Evolutionary conservation across 805 yeast species (phyloP), one percentile per base, ranked within the genome.

Genomic region (Candida palmyrensis): DNA sequence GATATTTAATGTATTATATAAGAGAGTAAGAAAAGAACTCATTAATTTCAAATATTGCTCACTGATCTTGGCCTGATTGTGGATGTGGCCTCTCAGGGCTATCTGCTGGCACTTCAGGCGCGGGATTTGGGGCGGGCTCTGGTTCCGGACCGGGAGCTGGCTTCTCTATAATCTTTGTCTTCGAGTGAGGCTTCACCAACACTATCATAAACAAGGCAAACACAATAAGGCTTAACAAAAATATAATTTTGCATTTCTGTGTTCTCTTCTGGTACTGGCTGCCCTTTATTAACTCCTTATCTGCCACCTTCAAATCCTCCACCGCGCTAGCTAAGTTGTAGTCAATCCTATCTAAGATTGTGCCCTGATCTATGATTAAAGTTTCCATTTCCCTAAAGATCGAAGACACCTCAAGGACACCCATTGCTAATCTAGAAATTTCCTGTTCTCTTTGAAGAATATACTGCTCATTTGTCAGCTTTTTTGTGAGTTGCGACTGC

Each of bases 341-440:
- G 57, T 90, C 98, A 36, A 92, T 90, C 44, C 97, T 67, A 58
- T 92, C 98, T 39, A 92, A 68, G 27, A 92, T 72, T 0, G 96
- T 86, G 1, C 98, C 98, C 59, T 92, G 98, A 49, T 92, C 97
- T 36, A 92, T 82, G 27, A 92, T 85, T 71, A 92, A 68, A 24
- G 79, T 76, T 49, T 94, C 97, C 74, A 92, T 75, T 50, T 92
- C 97, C 53, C 83, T 82, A 65, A 92, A 92, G 28, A 92, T 90
- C 1, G 90, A 86, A 19, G 94, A 83, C 1, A 92, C 85, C 53
- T 92, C 99, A 25, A 90, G 64, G 28, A 92, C 95, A 32, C 97
- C 96, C 66, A 85, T 86, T 3, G 98, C 97, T 34, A 92, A 71
- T 44, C 82, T 83, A 20, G 83, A 82, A 33, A 92, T 92, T 50